A percentile compares a stretch with the other conserved stretches of the same genome.
phyloP scores from a whole-genome alignment of 2,329 filamentous ascomycete genomes.

The Dissoconium aciculare region DNA sequence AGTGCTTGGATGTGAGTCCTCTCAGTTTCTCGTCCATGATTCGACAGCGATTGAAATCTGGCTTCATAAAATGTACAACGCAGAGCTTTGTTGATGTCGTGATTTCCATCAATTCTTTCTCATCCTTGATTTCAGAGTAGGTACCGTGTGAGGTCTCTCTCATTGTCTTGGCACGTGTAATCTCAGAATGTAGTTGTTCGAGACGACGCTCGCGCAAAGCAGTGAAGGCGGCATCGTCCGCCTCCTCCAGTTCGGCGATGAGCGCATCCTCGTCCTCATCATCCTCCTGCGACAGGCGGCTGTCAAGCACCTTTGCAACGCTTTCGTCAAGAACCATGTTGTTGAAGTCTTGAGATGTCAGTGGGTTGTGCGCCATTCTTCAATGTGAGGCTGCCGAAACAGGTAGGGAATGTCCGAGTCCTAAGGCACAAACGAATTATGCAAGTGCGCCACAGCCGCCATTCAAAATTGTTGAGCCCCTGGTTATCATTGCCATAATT shows the following conservation, averaged over 20 bases:
- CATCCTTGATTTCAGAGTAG: constrained; percentile 42
- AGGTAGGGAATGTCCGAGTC: too few relatives aligned
- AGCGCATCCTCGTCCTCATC: constrained; percentile 45
- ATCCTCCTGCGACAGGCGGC: constrained; percentile 21
- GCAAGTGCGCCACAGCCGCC: too few relatives aligned
- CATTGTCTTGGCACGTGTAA: constrained; percentile 38
- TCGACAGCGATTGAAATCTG: constrained; percentile 46
- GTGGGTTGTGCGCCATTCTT: too few relatives aligned
- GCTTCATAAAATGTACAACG: constrained; percentile 49
- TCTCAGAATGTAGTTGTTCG: constrained; percentile 43
- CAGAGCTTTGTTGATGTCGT: constrained; percentile 43
- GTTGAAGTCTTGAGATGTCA: too few relatives aligned
- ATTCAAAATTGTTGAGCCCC: too few relatives aligned
- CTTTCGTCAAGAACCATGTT: constrained; percentile 38
- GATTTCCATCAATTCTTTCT: constrained; percentile 44
- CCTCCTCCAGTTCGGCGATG: constrained; percentile 43
- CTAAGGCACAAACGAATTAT: too few relatives aligned
- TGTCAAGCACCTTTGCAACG: constrained; percentile 37
- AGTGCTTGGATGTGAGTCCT: constrained; percentile 41
- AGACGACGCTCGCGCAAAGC: constrained; percentile 42
- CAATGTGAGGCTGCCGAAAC: too few relatives aligned
- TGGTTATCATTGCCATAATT: too few relatives aligned
- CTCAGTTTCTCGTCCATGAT: constrained; percentile 47
- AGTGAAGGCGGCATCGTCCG: constrained; percentile 37
- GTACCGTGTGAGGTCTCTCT: constrained; percentile 29